Conservation (phyloP, 1,139 yeast genomes). For the Hemisphaericaspora lyxosophila region DNA sequence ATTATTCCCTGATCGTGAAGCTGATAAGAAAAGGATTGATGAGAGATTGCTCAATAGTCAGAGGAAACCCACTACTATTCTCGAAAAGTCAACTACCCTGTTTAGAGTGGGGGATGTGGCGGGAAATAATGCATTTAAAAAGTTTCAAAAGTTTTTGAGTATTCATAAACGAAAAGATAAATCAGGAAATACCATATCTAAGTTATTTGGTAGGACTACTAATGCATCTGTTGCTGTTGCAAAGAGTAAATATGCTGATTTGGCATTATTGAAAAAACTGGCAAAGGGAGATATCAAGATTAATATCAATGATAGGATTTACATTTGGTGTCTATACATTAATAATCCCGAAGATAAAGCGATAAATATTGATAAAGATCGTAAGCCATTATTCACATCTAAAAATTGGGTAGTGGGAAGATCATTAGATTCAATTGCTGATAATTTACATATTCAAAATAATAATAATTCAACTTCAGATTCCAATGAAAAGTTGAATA, state of each 20-base stretch:
- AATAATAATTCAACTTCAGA: slow-evolving; percentile 52
- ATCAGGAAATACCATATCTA: slow-evolving; percentile 14
- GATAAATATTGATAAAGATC: slow-evolving; percentile 29
- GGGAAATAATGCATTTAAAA: slow-evolving; percentile 40
- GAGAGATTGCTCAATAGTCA: slow-evolving; percentile 26
- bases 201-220: slow-evolving; percentile 17
- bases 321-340: slow-evolving; percentile 57
- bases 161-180: slow-evolving; percentile 24
- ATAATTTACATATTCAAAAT: slow-evolving; percentile 53
- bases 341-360: slow-evolving; percentile 24
- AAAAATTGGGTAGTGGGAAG: slow-evolving; percentile 77
- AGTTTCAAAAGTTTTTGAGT: slow-evolving; percentile 45
- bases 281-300: slow-evolving; percentile 74
- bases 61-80: slow-evolving; percentile 29
- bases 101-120: slow-evolving; percentile 34
- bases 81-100: slow-evolving; percentile 17
- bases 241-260: slow-evolving; percentile 22
- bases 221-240: slow-evolving; percentile 7
- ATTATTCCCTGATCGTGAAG: slow-evolving; percentile 57
- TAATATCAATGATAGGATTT: slow-evolving; percentile 54
- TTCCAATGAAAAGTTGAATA: slow-evolving; percentile 40
- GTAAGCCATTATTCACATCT: slow-evolving; percentile 51
- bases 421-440: slow-evolving; percentile 68
- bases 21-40: slow-evolving; percentile 41
- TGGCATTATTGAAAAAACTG: slow-evolving; percentile 39